phyloP scores from a whole-genome alignment of 805 yeast genomes.

The Tetrapisispora phaffii region DNA sequence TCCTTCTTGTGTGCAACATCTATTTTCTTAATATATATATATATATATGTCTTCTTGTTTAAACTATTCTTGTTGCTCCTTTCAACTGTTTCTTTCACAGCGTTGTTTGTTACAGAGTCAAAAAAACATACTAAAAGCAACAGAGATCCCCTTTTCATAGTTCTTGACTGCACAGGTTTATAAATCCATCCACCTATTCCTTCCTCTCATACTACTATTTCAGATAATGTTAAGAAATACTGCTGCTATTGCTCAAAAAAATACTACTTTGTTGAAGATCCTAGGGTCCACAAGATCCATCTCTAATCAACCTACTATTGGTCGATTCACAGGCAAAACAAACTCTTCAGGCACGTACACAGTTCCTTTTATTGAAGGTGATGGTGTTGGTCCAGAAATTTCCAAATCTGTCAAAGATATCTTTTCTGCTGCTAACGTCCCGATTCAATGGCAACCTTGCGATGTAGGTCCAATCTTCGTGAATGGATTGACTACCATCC shows the following conservation, averaged over 20 bases:
- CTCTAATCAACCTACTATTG: conserved; percentile 27
- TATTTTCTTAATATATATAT: too few relatives aligned
- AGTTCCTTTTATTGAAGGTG: conserved; percentile 96
- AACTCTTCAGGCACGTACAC: conserved; percentile 71
- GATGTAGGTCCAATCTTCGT: conserved; percentile 90
- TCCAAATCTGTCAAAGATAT: conserved; percentile 89
- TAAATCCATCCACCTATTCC: too few relatives aligned
- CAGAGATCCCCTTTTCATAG: not conserved
- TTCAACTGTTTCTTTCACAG: too few relatives aligned
- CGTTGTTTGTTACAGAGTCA: too few relatives aligned
- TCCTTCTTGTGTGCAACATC: too few relatives aligned
- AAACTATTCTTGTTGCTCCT: too few relatives aligned
- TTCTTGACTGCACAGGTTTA: too few relatives aligned
- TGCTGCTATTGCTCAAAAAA: not conserved
- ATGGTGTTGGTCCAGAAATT: conserved; percentile 95
- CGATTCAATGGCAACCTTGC: conserved; percentile 94
- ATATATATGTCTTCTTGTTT: too few relatives aligned
- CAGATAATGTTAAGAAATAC: conserved; percentile 5
- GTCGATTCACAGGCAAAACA: conserved; percentile 27
- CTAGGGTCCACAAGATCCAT: conserved; percentile 6
- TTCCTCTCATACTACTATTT: too few relatives aligned
- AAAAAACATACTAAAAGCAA: too few relatives aligned
- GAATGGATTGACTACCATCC: conserved; percentile 89
- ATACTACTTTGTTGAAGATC: not conserved
- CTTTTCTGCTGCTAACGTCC: conserved; percentile 88